These are phyloP conservation scores for Suaeda aralocaspica DNA, from an alignment of 148 eudicot species.

Conservation along the genomic window DNA sequence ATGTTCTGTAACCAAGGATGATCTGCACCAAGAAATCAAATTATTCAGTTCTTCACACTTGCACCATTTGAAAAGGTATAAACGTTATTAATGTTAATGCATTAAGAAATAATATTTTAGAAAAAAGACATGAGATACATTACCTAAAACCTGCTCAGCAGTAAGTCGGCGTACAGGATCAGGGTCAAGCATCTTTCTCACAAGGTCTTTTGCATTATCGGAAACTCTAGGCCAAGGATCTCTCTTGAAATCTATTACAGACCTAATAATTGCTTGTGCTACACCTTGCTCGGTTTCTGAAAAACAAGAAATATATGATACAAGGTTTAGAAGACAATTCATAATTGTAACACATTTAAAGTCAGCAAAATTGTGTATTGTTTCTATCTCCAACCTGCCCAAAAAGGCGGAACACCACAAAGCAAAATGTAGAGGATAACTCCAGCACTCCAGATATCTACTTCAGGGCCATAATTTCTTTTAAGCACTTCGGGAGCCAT, in stretches of 20 bases:
- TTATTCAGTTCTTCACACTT: conserved; percentile 7
- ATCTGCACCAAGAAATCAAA: conserved; percentile 37
- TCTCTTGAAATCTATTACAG: conserved; percentile 50
- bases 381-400: conserved; percentile 37
- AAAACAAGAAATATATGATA: neutral
- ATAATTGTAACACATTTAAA: neutral
- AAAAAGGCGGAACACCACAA: conserved; percentile 59
- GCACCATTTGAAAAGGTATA: neutral
- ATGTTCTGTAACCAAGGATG: conserved; percentile 80
- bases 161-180: conserved; percentile 51
- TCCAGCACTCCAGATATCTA: conserved; percentile 57
- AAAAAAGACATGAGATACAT: conserved; percentile 5
- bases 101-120: neutral
- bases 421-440: conserved; percentile 58
- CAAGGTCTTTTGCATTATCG: conserved; percentile 63
- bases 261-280: conserved; percentile 62
- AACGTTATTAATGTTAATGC: neutral
- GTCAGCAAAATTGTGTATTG: neutral
- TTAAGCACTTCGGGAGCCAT: conserved; percentile 58
- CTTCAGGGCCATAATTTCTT: conserved; percentile 49
- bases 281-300: conserved; percentile 85
- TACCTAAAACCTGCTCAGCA: conserved; percentile 69
- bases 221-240: conserved; percentile 79
- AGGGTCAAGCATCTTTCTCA: conserved; percentile 64
- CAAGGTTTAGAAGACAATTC: neutral